Conservation (phyloP, 768 basidiomycete species). For the Leccinum uliginosum region DNA sequence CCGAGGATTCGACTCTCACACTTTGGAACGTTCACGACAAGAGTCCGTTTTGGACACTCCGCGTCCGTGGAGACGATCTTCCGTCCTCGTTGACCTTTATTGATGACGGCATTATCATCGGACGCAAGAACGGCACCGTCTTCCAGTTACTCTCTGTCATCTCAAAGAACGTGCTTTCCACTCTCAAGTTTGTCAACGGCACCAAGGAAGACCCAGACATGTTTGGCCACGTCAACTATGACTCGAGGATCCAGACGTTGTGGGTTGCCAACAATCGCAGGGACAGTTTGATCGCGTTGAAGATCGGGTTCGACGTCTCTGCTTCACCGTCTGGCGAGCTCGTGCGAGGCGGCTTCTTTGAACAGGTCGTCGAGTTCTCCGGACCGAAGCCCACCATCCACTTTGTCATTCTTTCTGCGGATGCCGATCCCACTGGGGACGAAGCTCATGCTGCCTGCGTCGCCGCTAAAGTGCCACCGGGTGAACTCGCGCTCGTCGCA, state of each 20-base stretch:
- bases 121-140: constrained; percentile 78
- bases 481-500: constrained; percentile 76
- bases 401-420: constrained; percentile 82
- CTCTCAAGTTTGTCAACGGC: constrained; percentile 73
- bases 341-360: constrained; percentile 59
- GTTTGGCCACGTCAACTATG: constrained; percentile 86
- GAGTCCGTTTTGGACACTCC: constrained; percentile 69
- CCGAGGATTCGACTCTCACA: constrained; percentile 75
- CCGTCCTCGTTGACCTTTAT: constrained; percentile 85
- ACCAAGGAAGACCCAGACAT: constrained; percentile 71
- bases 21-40: constrained; percentile 81
- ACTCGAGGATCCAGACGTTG: constrained; percentile 77
- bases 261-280: constrained; percentile 86
- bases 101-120: constrained; percentile 80
- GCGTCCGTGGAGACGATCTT: constrained; percentile 72
- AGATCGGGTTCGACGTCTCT: constrained; percentile 60
- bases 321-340: constrained; percentile 59
- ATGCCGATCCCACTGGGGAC: constrained; percentile 77
- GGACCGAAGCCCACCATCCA: constrained; percentile 85
- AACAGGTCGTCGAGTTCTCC: constrained; percentile 78
- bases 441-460: constrained; percentile 82
- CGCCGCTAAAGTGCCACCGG: constrained; percentile 72
- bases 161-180: constrained; percentile 69
- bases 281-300: constrained; percentile 79
- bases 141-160: constrained; percentile 80